Conservation (phyloP, 176 grass and related monocot species). For the Musa beccarii region DNA sequence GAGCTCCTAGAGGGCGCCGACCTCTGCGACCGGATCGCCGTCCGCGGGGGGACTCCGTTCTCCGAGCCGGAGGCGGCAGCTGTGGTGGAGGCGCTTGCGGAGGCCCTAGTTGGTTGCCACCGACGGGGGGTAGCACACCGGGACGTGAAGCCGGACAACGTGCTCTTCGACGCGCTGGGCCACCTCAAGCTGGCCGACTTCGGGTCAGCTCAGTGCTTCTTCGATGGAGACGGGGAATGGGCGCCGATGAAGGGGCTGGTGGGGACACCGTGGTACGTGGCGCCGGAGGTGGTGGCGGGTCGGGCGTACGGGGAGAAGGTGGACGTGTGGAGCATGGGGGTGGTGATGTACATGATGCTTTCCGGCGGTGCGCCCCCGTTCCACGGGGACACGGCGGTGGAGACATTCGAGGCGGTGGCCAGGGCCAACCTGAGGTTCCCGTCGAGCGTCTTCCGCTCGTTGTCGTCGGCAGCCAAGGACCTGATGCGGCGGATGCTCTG, state of each 20-base stretch:
- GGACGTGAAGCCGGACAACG: too few relatives aligned
- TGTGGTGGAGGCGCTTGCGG: constrained; percentile 37
- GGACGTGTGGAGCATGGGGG: too few relatives aligned
- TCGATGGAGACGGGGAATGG: constrained; percentile 49
- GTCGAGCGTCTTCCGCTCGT: too few relatives aligned
- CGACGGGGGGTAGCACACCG: constrained; percentile 54
- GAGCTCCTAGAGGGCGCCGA: constrained; percentile 7
- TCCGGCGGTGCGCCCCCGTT: constrained; percentile 75
- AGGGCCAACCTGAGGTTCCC: too few relatives aligned
- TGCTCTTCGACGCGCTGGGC: background rate
- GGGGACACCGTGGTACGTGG: too few relatives aligned
- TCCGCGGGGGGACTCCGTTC: too few relatives aligned
- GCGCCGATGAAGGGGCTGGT: constrained; percentile 1
- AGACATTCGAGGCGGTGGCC: constrained; percentile 37
- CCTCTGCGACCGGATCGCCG: too few relatives aligned
- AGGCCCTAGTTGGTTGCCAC: constrained; percentile 59
- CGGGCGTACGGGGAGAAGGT: too few relatives aligned
- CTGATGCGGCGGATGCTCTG: too few relatives aligned
- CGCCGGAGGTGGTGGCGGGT: too few relatives aligned
- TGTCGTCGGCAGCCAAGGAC: too few relatives aligned
- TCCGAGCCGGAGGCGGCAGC: too few relatives aligned
- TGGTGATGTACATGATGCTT: constrained; percentile 25
- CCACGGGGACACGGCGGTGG: constrained; percentile 46
- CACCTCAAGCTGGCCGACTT: constrained; percentile 52
- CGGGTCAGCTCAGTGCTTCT: constrained; percentile 58